A percentile compares a stretch with the other conserved stretches of the same genome.
Conservation (phyloP, 257 asterid genomes). For the Nemophila menziesii region DNA sequence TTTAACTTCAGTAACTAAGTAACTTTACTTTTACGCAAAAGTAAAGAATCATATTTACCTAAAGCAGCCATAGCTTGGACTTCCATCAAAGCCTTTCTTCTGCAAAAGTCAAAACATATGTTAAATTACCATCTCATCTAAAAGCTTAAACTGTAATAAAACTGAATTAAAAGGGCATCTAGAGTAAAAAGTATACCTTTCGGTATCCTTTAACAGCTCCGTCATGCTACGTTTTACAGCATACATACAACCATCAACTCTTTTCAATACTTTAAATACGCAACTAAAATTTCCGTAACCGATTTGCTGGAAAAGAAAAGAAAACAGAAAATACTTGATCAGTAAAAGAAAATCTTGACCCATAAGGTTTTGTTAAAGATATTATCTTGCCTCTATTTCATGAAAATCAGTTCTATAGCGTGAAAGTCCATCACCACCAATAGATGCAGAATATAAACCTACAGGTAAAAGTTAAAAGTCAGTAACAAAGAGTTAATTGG, state of each 20-base stretch:
- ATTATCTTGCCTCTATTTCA: slow-evolving; percentile 72
- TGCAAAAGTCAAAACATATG: slow-evolving; percentile 21
- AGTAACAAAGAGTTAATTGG: not conserved
- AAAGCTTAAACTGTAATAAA: too few species aligned
- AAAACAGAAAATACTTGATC: slow-evolving; percentile 8
- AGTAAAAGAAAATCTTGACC: not conserved
- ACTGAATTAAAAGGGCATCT: too few species aligned
- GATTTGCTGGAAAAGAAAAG: slow-evolving; percentile 47
- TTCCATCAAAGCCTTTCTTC: slow-evolving; percentile 94
- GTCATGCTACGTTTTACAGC: slow-evolving; percentile 74
- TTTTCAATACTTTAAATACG: slow-evolving; percentile 75
- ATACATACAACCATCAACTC: slow-evolving; percentile 88
- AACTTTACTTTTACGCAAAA: too few species aligned
- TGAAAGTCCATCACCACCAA: slow-evolving; percentile 63
- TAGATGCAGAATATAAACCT: slow-evolving; percentile 45
- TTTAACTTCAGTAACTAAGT: too few species aligned
- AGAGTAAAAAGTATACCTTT: slow-evolving; percentile 50
- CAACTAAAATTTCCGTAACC: slow-evolving; percentile 81
- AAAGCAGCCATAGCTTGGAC: slow-evolving; percentile 92
- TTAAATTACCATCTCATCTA: too few species aligned
- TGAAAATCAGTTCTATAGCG: slow-evolving; percentile 81
- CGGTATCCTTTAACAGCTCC: slow-evolving; percentile 58
- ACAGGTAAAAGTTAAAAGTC: slow-evolving; percentile 15
- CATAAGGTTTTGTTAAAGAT: not conserved
- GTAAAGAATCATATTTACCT: slow-evolving; percentile 49